phyloP scores from a whole-genome alignment of 768 basidiomycete species.

The Phylloporus arenicola region DNA sequence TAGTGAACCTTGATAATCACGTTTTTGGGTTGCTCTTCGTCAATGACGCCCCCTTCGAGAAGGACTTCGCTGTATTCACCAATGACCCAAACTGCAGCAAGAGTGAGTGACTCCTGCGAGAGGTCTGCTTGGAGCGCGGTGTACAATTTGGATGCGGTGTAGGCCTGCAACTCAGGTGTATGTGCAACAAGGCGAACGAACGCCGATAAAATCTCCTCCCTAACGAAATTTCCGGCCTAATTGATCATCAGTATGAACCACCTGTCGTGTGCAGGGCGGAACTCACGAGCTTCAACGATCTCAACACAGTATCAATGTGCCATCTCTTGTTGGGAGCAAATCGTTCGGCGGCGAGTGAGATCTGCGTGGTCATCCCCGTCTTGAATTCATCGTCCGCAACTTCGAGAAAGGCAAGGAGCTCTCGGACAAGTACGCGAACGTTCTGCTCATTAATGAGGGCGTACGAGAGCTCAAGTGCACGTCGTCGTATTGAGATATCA shows the following conservation, averaged over 20 bases:
- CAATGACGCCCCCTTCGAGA: constrained; percentile 77
- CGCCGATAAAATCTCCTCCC: constrained; percentile 90
- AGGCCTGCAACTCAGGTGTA: constrained; percentile 93
- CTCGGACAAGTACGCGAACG: constrained; percentile 85
- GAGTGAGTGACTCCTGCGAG: constrained; percentile 92
- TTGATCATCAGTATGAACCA: neutral
- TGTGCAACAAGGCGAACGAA: constrained; percentile 96
- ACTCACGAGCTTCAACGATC: constrained; percentile 84
- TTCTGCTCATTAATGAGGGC: constrained; percentile 95
- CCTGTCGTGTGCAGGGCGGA: neutral
- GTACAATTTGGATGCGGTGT: constrained; percentile 90
- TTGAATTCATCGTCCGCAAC: constrained; percentile 99
- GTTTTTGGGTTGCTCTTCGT: constrained; percentile 65
- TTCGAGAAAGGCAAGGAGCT: constrained; percentile 92
- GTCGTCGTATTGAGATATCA: constrained; percentile 95
- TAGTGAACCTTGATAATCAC: constrained; percentile 36
- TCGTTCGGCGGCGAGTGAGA: constrained; percentile 90
- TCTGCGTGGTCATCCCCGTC: constrained; percentile 95
- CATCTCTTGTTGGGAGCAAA: constrained; percentile 97
- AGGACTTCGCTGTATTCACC: constrained; percentile 94
- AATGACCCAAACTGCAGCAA: constrained; percentile 91
- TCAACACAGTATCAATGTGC: constrained; percentile 97
- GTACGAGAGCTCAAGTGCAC: constrained; percentile 95
- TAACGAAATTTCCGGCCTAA: constrained; percentile 95
- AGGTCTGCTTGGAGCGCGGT: constrained; percentile 83